These are phyloP conservation scores for Hypoxylon subgilvum DNA, from an alignment of 495 filamentous ascomycete genomes.

Conservation along the genomic window DNA sequence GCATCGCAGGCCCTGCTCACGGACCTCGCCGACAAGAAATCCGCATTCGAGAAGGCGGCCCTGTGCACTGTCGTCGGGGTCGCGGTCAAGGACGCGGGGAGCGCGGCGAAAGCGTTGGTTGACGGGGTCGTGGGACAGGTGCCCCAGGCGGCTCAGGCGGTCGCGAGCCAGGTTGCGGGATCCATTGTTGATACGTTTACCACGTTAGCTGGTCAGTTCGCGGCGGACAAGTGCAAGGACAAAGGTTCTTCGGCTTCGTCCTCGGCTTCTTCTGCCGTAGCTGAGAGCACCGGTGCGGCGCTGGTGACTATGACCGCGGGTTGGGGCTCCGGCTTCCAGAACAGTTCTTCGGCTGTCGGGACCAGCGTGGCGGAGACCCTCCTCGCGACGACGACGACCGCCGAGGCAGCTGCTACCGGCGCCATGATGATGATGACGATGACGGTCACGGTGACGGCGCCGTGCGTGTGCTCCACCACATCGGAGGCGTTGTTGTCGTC, in stretches of 20 bases:
- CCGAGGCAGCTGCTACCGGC: background rate
- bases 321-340: background rate
- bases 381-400: background rate
- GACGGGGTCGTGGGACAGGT: constrained; percentile 45
- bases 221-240: constrained; percentile 29
- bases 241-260: constrained; percentile 23
- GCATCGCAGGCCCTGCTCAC: constrained; percentile 54
- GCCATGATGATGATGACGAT: constrained; percentile 21
- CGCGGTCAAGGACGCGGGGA: constrained; percentile 40
- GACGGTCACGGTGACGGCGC: constrained; percentile 33
- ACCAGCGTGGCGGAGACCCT: background rate
- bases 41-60: constrained; percentile 42
- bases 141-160: constrained; percentile 33
- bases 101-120: constrained; percentile 44
- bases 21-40: constrained; percentile 46
- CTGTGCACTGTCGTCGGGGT: constrained; percentile 39
- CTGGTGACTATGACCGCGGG: background rate
- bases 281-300: constrained; percentile 12
- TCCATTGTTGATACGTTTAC: constrained; percentile 46
- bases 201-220: constrained; percentile 18
- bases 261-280: constrained; percentile 18
- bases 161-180: constrained; percentile 41
- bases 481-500: background rate
- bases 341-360: too few relatives aligned
- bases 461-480: constrained; percentile 17